These are phyloP conservation scores for Ascodesmis nigricans DNA, from an alignment of 495 filamentous ascomycete genomes.

Conservation along the genomic window DNA sequence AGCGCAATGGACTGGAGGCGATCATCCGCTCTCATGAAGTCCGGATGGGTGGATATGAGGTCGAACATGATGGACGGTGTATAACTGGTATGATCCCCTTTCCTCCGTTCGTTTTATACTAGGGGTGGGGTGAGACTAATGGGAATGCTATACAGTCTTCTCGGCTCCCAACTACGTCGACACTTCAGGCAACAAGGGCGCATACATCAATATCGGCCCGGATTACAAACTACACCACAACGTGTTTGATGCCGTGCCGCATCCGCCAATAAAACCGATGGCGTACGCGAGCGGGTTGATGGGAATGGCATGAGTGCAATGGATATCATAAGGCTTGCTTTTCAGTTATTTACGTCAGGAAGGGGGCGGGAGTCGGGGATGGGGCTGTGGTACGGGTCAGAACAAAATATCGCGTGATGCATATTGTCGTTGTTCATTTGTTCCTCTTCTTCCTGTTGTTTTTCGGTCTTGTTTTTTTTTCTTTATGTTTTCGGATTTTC, in stretches of 20 bases:
- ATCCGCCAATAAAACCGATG: conserved; percentile 90
- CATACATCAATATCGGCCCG: conserved; percentile 90
- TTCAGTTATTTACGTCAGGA: no score
- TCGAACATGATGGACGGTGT: conserved; percentile 87
- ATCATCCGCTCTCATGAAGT: conserved; percentile 96
- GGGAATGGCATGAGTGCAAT: conserved; percentile 29
- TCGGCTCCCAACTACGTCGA: conserved; percentile 97
- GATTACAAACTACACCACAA: conserved; percentile 78
- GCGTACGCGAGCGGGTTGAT: conserved; percentile 64
- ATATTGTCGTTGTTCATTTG: no score
- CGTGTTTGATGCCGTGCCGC: conserved; percentile 87
- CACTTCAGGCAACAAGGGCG: conserved; percentile 90
- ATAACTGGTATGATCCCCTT: conserved; percentile 47
- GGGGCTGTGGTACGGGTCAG: no score
- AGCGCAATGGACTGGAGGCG: conserved; percentile 79
- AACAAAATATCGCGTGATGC: no score
- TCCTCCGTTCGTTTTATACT: not conserved
- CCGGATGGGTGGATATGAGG: conserved; percentile 91
- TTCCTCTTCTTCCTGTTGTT: no score
- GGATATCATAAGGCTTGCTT: no score
- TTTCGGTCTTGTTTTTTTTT: no score
- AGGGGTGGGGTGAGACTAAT: not conserved
- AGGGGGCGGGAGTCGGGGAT: no score
- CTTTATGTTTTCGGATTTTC: no score
- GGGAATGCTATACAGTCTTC: conserved; percentile 37